These are phyloP conservation scores for Clarireedia monteithiana DNA, from an alignment of 2,329 filamentous ascomycete species.

Conservation along the genomic window DNA sequence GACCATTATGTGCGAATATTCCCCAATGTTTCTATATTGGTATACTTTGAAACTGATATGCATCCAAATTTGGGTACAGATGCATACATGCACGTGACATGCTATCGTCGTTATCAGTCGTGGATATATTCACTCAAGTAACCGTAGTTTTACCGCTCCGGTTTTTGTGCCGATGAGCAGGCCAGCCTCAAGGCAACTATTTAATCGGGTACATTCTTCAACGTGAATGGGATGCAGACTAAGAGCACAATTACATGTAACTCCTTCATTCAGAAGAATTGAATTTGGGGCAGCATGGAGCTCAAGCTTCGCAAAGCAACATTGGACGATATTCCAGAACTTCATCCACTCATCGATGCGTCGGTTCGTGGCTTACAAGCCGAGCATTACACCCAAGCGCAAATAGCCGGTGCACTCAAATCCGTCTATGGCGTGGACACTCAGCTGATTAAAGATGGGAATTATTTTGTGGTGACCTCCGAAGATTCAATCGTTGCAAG, in stretches of 20 bases:
- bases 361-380: conserved; percentile 14
- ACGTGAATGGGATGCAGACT: too few species aligned
- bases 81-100: too few species aligned
- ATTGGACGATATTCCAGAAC: conserved; percentile 11
- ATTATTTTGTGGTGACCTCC: conserved; percentile 12
- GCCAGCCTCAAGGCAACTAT: too few species aligned
- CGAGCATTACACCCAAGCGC: conserved; percentile 7
- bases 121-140: too few species aligned
- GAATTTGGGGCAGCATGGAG: background rate
- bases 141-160: too few species aligned
- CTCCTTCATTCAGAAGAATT: background rate
- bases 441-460: conserved; percentile 12
- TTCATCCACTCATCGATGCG: conserved; percentile 12
- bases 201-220: too few species aligned
- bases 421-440: conserved; percentile 15
- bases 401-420: conserved; percentile 12
- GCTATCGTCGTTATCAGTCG: too few species aligned
- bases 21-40: too few species aligned
- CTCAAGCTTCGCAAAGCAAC: conserved; percentile 13
- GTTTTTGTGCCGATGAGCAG: too few species aligned
- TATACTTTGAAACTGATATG: too few species aligned
- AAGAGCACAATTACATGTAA: background rate
- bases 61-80: too few species aligned
- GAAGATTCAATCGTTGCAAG: conserved; percentile 7
- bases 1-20: too few species aligned